Evolutionary conservation across 2,329 filamentous ascomycete genomes (phyloP).

Genomic region (Celoporthe dispersa): DNA sequence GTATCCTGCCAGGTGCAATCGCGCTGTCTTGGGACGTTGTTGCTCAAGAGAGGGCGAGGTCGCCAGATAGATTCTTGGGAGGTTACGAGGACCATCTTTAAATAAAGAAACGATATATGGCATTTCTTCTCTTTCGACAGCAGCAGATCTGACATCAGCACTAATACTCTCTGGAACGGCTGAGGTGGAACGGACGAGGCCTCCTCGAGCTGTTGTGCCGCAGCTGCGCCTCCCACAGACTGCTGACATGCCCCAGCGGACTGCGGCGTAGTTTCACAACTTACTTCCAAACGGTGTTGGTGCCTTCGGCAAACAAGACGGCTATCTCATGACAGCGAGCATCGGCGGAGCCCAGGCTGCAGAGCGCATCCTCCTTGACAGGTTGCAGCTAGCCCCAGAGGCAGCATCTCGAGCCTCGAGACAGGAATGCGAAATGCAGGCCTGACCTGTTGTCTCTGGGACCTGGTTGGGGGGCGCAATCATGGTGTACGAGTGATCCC

Average conservation of each 20-base stretch:
- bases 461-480: no score
- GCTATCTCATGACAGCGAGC: background rate
- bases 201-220: background rate
- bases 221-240: background rate
- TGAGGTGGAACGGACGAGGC: background rate
- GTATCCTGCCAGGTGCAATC: background rate
- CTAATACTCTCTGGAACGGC: background rate
- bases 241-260: background rate
- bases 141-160: background rate
- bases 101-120: background rate
- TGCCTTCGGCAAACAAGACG: background rate
- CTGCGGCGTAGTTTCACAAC: background rate
- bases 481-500: no score
- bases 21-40: background rate
- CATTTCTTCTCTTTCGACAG: background rate
- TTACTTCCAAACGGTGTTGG: background rate
- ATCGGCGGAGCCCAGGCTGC: background rate
- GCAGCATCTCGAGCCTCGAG: background rate
- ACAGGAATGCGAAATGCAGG: no score
- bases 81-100: background rate
- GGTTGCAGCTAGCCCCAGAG: no score
- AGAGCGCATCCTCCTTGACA: background rate
- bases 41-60: background rate
- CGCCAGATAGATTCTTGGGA: background rate
- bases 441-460: no score